phyloP scores from a whole-genome alignment of 1,139 yeast species.

The Meyerozyma athensensis region DNA sequence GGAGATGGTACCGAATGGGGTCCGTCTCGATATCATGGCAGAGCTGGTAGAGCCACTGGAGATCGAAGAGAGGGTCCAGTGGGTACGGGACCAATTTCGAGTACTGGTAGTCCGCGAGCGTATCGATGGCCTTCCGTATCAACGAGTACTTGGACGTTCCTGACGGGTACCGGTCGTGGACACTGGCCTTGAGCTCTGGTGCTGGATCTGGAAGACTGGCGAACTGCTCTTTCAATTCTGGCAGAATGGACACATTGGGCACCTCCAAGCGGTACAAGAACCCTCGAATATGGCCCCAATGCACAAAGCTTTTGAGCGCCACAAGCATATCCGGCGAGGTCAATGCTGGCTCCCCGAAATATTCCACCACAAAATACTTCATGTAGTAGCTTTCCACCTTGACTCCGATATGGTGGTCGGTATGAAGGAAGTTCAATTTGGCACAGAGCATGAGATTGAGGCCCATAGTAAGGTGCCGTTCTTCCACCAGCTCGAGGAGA shows the following conservation, averaged over 20 bases:
- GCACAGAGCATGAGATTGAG: conserved; percentile 41
- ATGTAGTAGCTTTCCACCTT: conserved; percentile 44
- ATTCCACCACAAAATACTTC: conserved; percentile 33
- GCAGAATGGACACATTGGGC: conserved; percentile 33
- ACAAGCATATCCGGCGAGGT: conserved; percentile 40
- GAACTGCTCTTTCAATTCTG: conserved; percentile 27
- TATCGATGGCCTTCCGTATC: conserved; percentile 37
- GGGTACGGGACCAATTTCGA: conserved; percentile 25
- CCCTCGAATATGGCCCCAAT: conserved; percentile 54
- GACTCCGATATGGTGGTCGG: conserved; percentile 54
- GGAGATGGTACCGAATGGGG: conserved; percentile 47
- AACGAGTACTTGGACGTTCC: conserved; percentile 50
- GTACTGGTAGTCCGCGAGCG: conserved; percentile 24
- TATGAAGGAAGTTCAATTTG: conserved; percentile 50
- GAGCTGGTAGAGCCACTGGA: conserved; percentile 33
- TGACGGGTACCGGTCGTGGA: conserved; percentile 47
- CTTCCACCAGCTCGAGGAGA: conserved; percentile 21
- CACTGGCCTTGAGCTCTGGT: conserved; percentile 35
- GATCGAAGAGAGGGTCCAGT: conserved; percentile 17
- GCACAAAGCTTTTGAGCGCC: conserved; percentile 50
- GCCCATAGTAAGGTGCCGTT: conserved; percentile 38
- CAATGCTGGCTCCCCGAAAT: conserved; percentile 40
- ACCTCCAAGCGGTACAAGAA: conserved; percentile 40
- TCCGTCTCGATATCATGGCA: conserved; percentile 45
- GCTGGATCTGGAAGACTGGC: conserved; percentile 40